Base-by-base conservation (phyloP, 805 yeast species). In the Jamesozyma hellenica region DNA sequence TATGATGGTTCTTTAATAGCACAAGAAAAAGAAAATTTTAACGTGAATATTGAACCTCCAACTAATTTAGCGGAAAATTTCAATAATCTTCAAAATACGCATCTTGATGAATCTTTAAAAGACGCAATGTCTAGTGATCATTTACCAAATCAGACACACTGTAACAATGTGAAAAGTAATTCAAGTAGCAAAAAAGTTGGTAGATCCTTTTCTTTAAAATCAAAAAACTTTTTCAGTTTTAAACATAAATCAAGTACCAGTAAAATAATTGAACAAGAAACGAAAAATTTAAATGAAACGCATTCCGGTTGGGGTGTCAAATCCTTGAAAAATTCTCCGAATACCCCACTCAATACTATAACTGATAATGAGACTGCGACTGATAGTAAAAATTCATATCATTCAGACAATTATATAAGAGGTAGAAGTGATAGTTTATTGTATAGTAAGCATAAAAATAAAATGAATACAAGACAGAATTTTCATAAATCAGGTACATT, bases 241-340 rank as follows among this genome's bases (percentile, higher is more conserved):
- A 52, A 53, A 41, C 36, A 23, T 17, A 43, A 36, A 29, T 17
- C 38, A 15, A 25, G 33, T 25, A 32, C 32, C 17, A 14, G 27
- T 8, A 30, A 34, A 14, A 30, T 18, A 12, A 21, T 6, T n/a
- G 29, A 10, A 14, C 25, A 15, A 31, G 9, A 18, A 31, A n/a
- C 23, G 11, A 10, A n/a, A n/a, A n/a, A n/a, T n/a, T n/a, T 30
- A 17, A 31, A 10, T 17, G 32, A 9, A 29, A 57, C 63, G 0
- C 60, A 57, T 45, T 54, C 63, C 3, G 63, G 63, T 13, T 58
- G 63, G 63, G 63, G 63, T 28, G 61, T 57, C 2, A 21, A 23
- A 11, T 18, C 32, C 2, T 11, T 12, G 4, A 37, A 16, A 14
- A 21, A 21, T 21, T 21, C 23, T 6, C 23, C 23, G 5, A 21